Base-by-base conservation (phyloP, 2,329 filamentous ascomycete species). In the Colletotrichum sp. region DNA sequence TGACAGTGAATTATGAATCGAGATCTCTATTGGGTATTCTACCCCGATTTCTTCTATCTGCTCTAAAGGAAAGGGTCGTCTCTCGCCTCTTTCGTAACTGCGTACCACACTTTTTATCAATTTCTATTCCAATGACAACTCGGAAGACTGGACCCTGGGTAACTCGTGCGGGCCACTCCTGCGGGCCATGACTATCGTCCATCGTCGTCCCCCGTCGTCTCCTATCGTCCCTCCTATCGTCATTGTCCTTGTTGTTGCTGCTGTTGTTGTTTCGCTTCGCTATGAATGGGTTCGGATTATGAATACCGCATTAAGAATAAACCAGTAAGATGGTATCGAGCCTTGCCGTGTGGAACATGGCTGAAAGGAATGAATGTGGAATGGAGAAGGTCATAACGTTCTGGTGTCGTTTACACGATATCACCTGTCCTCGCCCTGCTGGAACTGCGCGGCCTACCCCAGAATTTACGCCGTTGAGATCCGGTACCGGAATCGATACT, bases 21-120 rank as follows among this genome's bases (percentile, higher is more conserved):
- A 69, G 74, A 69, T 68, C 48, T 76, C 70, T 75, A 73, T 76
- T 76, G 70, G 70, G 70, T 76, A 74, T 74, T 69, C 28, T 66
- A 74, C 74, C 74, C 70, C 64, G 70, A 69, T 76, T 72, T 68
- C n/a, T 48, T 48, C 69, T 39, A 24, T 73, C 64, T 69, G 30
- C 18, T 32, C 30, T 22, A 1, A 34, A 64, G 62, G 22, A 59
- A 59, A 59, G 26, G 26, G 55, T 59, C 55, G 24, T 30, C 24
- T 59, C 55, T 59, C 55, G 16, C 55, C 55, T 59, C 22, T 34
- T 44, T 62, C 59, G 59, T 62, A 62, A 34, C 18, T 62, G 16
- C 48, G 4, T n/a, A 48, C 18, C 59, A 9, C 64, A 30, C 39
- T 44, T 57, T 30, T 16, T 15, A 34, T 36, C 70, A 69, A 69